These are phyloP conservation scores for Teratosphaeria viscida DNA, from an alignment of 2,329 filamentous ascomycete species.

Conservation along the genomic window DNA sequence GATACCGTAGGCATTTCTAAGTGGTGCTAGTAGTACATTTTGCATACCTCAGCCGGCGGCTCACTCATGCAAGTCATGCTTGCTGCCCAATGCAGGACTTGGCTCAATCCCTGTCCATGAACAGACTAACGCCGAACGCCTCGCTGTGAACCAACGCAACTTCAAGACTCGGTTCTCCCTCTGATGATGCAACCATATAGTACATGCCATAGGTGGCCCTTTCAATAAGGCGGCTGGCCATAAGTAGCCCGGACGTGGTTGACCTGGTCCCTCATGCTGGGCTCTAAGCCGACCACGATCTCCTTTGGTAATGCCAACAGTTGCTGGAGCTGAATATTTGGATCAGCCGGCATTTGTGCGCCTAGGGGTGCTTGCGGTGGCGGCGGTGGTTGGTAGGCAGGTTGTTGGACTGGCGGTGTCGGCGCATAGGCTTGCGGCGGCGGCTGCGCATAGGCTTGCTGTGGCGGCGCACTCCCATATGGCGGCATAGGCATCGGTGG, in stretches of 20 bases:
- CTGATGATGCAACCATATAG: background rate
- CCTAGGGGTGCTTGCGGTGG: conserved; percentile 34
- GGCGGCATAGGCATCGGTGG: background rate
- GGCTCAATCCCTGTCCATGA: background rate
- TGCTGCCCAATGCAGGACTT: background rate
- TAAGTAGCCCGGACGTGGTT: conserved; percentile 62
- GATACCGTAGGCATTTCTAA: background rate
- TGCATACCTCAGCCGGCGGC: background rate
- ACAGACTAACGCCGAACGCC: background rate
- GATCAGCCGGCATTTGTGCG: conserved; percentile 30
- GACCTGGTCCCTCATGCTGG: conserved; percentile 67
- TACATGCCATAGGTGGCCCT: background rate
- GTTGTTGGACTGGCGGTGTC: conserved; percentile 39
- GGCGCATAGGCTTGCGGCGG: conserved; percentile 33
- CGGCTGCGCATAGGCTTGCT: conserved; percentile 37
- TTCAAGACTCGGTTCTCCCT: background rate
- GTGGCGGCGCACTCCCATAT: conserved; percentile 3
- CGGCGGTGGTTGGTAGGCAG: conserved; percentile 33
- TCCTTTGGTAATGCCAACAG: conserved; percentile 71
- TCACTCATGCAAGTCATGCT: background rate
- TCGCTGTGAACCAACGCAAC: background rate
- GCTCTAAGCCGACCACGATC: conserved; percentile 57
- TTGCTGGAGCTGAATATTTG: conserved; percentile 64
- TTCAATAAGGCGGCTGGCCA: conserved; percentile 10
- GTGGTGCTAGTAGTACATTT: background rate